phyloP scores from a whole-genome alignment of 2,329 filamentous ascomycete genomes.

The Xylariaceae sp. region DNA sequence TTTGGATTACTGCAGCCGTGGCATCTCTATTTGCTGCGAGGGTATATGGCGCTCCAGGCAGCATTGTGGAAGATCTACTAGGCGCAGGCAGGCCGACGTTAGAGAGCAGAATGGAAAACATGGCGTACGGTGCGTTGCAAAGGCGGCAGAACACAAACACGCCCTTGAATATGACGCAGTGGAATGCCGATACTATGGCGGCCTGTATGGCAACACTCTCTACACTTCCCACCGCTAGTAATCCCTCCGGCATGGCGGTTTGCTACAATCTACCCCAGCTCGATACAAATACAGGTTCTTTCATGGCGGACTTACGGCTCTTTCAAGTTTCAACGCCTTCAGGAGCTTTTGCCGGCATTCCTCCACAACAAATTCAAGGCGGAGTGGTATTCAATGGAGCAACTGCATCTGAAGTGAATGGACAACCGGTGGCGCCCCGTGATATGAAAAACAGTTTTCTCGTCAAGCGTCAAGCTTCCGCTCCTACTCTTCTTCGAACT shows the following conservation, averaged over 20 bases:
- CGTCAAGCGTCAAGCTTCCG: conserved; percentile 31
- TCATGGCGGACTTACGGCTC: conserved; percentile 77
- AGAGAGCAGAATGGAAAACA: conserved; percentile 28
- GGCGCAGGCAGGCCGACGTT: conserved; percentile 18
- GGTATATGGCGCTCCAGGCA: conserved; percentile 43
- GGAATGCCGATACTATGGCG: conserved; percentile 59
- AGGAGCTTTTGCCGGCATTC: conserved; percentile 58
- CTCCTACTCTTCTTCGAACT: conserved; percentile 59
- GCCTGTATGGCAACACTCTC: conserved; percentile 66
- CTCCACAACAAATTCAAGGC: conserved; percentile 59
- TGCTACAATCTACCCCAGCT: conserved; percentile 83
- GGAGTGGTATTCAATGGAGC: conserved; percentile 61
- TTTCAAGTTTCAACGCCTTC: conserved; percentile 70
- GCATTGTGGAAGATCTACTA: conserved; percentile 25
- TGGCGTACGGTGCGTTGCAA: conserved; percentile 25
- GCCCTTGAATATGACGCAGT: conserved; percentile 59
- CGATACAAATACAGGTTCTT: conserved; percentile 70
- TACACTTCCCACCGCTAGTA: conserved; percentile 63
- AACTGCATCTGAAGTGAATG: conserved; percentile 47
- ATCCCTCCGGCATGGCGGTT: conserved; percentile 77
- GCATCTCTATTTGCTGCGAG: conserved; percentile 45
- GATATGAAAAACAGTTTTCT: background rate
- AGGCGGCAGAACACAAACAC: conserved; percentile 31
- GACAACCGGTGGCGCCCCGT: conserved; percentile 9
- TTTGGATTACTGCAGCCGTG: conserved; percentile 44